Evolutionary conservation across 495 filamentous ascomycete genomes (phyloP).

Genomic region (Arthonia radiata): DNA sequence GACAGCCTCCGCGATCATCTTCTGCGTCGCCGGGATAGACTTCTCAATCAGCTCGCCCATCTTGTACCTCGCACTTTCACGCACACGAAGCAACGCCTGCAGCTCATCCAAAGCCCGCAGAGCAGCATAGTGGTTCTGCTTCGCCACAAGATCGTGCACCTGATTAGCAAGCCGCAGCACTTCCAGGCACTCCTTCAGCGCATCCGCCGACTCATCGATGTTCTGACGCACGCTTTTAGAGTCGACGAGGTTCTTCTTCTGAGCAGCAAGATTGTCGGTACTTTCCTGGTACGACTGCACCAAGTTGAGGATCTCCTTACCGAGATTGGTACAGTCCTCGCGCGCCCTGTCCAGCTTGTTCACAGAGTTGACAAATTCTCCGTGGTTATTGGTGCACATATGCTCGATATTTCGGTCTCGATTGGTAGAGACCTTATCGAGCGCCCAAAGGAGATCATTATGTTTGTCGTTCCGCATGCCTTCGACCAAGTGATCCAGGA

Average conservation of each 20-base stretch:
- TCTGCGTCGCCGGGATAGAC: conserved; percentile 79
- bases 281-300: conserved; percentile 90
- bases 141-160: conserved; percentile 67
- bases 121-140: conserved; percentile 87
- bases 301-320: conserved; percentile 71
- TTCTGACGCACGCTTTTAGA: conserved; percentile 83
- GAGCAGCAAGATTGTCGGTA: conserved; percentile 78
- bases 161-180: conserved; percentile 84
- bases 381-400: conserved; percentile 86
- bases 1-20: conserved; percentile 79
- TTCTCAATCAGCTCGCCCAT: conserved; percentile 89
- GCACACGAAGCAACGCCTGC: conserved; percentile 72
- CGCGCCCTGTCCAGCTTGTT: conserved; percentile 77
- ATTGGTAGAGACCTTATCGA: conserved; percentile 58
- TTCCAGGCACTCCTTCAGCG: conserved; percentile 72
- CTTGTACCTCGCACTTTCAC: conserved; percentile 78
- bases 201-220: conserved; percentile 77
- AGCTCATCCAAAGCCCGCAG: conserved; percentile 84
- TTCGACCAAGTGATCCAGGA: conserved; percentile 82
- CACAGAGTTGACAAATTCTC: conserved; percentile 83
- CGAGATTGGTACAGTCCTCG: conserved; percentile 66
- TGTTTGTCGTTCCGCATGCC: conserved; percentile 71
- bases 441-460: conserved; percentile 52
- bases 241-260: conserved; percentile 83
- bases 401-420: conserved; percentile 81